These are phyloP conservation scores for Exophiala oligosperma DNA, from an alignment of 2,329 filamentous ascomycete species.

Conservation along the genomic window DNA sequence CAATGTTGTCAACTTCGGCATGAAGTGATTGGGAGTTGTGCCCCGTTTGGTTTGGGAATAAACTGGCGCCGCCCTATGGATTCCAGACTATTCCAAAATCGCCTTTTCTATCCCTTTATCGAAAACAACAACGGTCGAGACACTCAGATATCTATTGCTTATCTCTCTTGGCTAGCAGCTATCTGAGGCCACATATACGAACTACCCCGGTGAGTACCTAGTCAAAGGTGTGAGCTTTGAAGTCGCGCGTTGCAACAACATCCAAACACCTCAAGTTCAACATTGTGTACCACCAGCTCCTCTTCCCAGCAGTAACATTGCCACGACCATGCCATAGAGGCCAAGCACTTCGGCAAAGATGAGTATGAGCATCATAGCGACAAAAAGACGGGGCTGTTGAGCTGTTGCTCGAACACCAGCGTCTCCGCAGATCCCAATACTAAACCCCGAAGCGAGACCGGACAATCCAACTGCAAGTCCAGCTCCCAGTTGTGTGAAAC, in stretches of 20 bases:
- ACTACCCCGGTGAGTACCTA: no score
- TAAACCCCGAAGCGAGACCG: conserved; percentile 79
- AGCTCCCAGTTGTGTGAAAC: conserved; percentile 82
- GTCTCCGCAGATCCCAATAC: conserved; percentile 77
- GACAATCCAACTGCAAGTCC: conserved; percentile 79
- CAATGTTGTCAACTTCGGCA: neutral
- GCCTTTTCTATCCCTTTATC: no score
- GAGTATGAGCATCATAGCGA: conserved; percentile 98
- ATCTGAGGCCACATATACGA: no score
- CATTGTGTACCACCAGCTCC: neutral
- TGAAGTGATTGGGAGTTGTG: neutral
- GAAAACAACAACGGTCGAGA: no score
- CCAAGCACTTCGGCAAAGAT: conserved; percentile 99
- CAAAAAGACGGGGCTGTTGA: conserved; percentile 58
- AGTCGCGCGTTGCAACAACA: no score
- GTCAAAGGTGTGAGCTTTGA: no score
- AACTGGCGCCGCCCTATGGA: neutral
- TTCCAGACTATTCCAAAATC: no score
- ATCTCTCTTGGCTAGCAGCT: no score
- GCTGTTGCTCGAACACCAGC: conserved; percentile 54
- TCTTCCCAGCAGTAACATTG: conserved; percentile 74
- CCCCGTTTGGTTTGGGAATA: neutral
- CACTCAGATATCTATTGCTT: no score
- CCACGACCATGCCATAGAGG: conserved; percentile 98
- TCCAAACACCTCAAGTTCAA: neutral